Conservation (phyloP, 2,329 filamentous ascomycete species). For the Elsinoe arachidis region DNA sequence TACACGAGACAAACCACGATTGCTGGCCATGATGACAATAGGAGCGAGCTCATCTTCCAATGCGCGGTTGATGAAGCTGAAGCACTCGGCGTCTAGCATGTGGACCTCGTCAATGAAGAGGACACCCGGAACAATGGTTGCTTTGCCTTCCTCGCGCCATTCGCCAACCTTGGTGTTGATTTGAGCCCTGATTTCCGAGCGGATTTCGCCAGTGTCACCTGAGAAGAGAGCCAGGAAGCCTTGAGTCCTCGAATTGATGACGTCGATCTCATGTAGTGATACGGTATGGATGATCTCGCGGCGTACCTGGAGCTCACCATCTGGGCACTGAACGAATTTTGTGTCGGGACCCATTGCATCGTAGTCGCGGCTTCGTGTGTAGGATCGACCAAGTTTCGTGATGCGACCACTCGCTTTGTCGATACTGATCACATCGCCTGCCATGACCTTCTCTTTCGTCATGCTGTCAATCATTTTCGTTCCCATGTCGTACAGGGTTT, state of each 20-base stretch:
- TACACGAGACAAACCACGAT: slow-evolving; percentile 83
- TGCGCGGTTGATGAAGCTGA: slow-evolving; percentile 95
- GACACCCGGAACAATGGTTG: slow-evolving; percentile 93
- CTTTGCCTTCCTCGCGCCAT: slow-evolving; percentile 99
- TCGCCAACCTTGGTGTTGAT: slow-evolving; percentile 98
- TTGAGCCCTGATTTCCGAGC: slow-evolving; percentile 93
- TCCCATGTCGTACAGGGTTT: slow-evolving; percentile 98
- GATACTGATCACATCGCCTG: slow-evolving; percentile 95
- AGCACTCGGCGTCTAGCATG: slow-evolving; percentile 99
- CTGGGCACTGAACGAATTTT: slow-evolving; percentile 95
- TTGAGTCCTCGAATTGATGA: slow-evolving; percentile 98
- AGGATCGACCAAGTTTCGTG: slow-evolving; percentile 90
- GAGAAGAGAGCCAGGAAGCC: slow-evolving; percentile 96
- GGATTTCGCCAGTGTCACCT: slow-evolving; percentile 94
- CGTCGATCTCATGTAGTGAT: slow-evolving; percentile 94
- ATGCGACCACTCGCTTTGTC: slow-evolving; percentile 98
- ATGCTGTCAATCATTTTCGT: slow-evolving; percentile 99
- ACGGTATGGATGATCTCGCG: slow-evolving; percentile 97
- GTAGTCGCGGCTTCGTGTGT: slow-evolving; percentile 91
- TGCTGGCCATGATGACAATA: slow-evolving; percentile 98
- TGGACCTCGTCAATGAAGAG: slow-evolving; percentile 98
- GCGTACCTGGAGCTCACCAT: slow-evolving; percentile 93
- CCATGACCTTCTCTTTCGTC: slow-evolving; percentile 99
- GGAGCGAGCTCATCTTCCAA: slow-evolving; percentile 90
- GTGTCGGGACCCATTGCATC: slow-evolving; percentile 98